A percentile compares a stretch with the other conserved stretches of the same genome.
Conservation (phyloP, 169 alveolate species). For the Eimeria acervulina region DNA sequence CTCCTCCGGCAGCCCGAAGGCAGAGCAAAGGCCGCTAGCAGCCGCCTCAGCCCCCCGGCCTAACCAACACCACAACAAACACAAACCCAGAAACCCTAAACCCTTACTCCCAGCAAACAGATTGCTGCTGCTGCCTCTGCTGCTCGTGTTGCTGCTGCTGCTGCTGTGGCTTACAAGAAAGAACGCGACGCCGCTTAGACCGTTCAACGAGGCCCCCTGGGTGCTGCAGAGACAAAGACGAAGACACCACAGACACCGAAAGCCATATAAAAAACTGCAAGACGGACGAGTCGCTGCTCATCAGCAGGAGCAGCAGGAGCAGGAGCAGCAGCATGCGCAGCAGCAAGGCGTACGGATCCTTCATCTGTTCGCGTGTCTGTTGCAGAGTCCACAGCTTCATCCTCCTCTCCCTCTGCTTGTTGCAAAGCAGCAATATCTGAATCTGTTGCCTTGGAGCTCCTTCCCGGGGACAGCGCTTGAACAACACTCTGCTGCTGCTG, state of each 20-base stretch:
- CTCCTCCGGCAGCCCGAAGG: conserved; percentile 45
- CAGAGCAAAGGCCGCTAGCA: conserved; percentile 52
- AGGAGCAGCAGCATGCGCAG: not conserved
- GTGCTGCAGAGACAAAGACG: conserved; percentile 1
- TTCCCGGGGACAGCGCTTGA: conserved; percentile 8
- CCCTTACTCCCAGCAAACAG: not conserved
- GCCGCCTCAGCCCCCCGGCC: conserved; percentile 73
- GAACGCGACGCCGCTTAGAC: conserved; percentile 63
- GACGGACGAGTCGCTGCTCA: not conserved
- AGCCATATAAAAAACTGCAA: not conserved
- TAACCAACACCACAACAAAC: not conserved
- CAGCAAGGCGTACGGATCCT: conserved; percentile 9
- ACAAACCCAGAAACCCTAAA: not conserved
- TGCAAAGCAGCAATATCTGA: not conserved
- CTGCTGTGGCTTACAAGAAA: conserved; percentile 31
- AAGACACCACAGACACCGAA: not conserved
- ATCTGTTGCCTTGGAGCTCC: not conserved
- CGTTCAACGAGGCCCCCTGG: conserved; percentile 31
- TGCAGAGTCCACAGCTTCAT: conserved; percentile 48
- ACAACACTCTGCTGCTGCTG: conserved; percentile 21
- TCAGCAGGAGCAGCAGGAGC: not conserved
- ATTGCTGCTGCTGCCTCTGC: conserved; percentile 1
- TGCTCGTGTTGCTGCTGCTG: not conserved
- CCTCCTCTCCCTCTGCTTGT: conserved; percentile 47
- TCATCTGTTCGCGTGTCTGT: conserved; percentile 54